Base-by-base conservation (phyloP, 176 grass and related monocot species). In the Phoenix dactylifera region DNA sequence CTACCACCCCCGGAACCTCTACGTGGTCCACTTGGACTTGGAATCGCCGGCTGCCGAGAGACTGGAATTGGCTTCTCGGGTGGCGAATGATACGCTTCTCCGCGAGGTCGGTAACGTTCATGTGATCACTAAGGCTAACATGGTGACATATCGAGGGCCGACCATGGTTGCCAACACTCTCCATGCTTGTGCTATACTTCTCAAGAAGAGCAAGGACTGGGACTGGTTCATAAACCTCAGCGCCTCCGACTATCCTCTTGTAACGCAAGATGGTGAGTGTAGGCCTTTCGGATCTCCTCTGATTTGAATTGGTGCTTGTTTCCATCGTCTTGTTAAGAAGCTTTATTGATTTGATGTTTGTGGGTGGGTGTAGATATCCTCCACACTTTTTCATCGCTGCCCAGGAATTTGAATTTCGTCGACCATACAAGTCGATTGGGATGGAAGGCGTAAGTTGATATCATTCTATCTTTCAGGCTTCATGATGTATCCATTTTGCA, bases 141-240 rank as follows among this genome's bases (percentile, higher is more conserved):
- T 98, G 72, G 76, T 98, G 1, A 98, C 93, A 14, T 98, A 98
- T 70, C 66, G 93, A 0, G 93, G 93, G 0, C 87, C 93, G 7
- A 98, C 93, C 7, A 98, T 98, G 93, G 93, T 98, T 1, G 58
- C 93, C 44, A 98, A 88, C 50, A 98, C 93, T 16, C 85, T 98
- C 19, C 93, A 98, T 53, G 84, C 93, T 22, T 88, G 84, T 50
- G 93, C 93, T 30, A 53, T 98, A 24, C 87, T 98, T 17, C 87
- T 92, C 58, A 83, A 80, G 29, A 77, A 77, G 48, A 81, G 75
- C 61, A 75, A 70, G 17, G 19, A 66, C 15, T 97, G 92, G 92
- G 92, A 97, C 71, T 97, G 92, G 87, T 97, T 91, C 71, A 97
- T 97, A 75, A 97, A 97, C 68, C 92, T 97, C 72, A 90, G 86